Percentiles rank a stretch among this genome's conserved stretches.
These are phyloP conservation scores for Bassia scoparia DNA, from an alignment of 148 eudicot species.

Conservation along the genomic window DNA sequence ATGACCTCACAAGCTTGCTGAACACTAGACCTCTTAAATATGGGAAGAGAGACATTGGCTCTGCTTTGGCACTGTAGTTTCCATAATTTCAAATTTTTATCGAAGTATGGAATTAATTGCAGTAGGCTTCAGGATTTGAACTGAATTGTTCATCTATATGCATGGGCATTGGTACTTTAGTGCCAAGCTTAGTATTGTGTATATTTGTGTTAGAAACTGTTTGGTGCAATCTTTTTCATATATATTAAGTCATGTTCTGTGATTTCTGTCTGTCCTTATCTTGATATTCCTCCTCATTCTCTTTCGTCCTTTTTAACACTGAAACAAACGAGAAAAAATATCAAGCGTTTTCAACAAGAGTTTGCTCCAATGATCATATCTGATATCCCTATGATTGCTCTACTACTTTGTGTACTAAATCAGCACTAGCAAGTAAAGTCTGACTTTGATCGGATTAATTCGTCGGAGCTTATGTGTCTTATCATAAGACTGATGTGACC, in stretches of 20 bases:
- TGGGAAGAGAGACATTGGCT: slow-evolving; percentile 98
- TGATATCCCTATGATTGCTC: background rate
- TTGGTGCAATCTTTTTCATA: background rate
- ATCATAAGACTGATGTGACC: background rate
- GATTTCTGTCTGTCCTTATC: background rate
- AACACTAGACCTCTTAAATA: slow-evolving; percentile 78
- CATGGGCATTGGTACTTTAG: background rate
- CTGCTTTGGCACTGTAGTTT: slow-evolving; percentile 95
- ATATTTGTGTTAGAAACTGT: background rate
- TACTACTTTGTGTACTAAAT: background rate
- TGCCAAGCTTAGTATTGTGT: background rate
- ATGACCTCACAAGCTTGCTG: slow-evolving; percentile 76
- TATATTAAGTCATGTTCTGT: background rate
- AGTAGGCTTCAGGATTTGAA: background rate
- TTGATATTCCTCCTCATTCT: too few relatives aligned
- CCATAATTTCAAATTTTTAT: background rate
- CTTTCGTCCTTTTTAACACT: background rate
- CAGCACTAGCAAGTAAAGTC: background rate
- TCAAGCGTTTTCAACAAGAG: background rate
- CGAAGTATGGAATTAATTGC: too few relatives aligned
- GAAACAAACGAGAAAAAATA: background rate
- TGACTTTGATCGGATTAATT: background rate
- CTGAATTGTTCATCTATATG: background rate
- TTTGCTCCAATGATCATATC: background rate
- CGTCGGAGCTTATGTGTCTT: background rate